These are phyloP conservation scores for Magnaporthiopsis incrustans DNA, from an alignment of 2,329 filamentous ascomycete genomes.

Conservation along the genomic window DNA sequence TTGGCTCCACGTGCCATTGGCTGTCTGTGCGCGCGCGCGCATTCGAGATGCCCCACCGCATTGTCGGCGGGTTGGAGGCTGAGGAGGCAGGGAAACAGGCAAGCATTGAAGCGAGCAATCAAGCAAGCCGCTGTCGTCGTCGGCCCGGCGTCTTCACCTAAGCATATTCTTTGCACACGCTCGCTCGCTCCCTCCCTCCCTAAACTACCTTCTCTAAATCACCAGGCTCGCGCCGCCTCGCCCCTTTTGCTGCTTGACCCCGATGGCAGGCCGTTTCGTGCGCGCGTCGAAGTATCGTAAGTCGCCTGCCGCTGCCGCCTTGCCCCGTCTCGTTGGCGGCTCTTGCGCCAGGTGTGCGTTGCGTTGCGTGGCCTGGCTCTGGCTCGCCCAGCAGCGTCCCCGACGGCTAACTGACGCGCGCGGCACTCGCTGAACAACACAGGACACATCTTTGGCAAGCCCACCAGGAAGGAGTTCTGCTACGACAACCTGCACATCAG, in stretches of 20 bases:
- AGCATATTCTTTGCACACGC: too few species aligned
- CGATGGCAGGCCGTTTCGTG: conserved; percentile 58
- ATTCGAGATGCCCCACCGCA: too few species aligned
- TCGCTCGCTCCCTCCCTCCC: not conserved
- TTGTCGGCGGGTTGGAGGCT: too few species aligned
- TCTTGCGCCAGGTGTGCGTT: not conserved
- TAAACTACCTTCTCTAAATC: not conserved
- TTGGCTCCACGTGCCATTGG: too few species aligned
- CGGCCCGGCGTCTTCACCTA: too few species aligned
- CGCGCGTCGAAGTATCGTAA: conserved; percentile 62
- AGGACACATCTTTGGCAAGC: conserved; percentile 98
- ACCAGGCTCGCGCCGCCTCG: not conserved
- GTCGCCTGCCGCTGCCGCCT: conserved; percentile 16
- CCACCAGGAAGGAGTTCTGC: conserved; percentile 93
- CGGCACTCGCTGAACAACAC: conserved; percentile 12
- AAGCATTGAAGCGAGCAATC: too few species aligned
- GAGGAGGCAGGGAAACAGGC: too few species aligned
- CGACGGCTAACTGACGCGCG: conserved; percentile 9
- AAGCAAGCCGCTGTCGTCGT: too few species aligned
- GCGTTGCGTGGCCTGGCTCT: too few species aligned
- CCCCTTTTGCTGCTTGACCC: too few species aligned
- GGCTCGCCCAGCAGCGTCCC: conserved; percentile 10
- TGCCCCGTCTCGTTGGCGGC: not conserved
- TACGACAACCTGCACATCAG: conserved; percentile 98
- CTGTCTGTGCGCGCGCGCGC: too few species aligned